These are phyloP conservation scores for Ophiocordyceps unilateralis DNA, from an alignment of 2,329 filamentous ascomycete genomes.

Conservation along the genomic window DNA sequence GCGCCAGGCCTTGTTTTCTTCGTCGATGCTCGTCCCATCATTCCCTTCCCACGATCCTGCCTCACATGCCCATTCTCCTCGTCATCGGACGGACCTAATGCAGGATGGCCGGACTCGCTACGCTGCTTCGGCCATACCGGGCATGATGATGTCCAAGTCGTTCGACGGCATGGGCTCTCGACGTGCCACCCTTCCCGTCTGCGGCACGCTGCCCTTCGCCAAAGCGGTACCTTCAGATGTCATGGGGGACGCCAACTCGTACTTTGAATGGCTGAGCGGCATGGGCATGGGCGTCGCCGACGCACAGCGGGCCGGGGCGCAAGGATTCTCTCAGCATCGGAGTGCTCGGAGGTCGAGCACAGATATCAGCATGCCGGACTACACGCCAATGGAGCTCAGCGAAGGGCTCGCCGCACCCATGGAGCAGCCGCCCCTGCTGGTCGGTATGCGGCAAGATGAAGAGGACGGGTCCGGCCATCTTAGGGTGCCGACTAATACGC, in stretches of 20 bases:
- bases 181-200: slow-evolving; percentile 4
- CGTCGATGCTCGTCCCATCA: slow-evolving; percentile 21
- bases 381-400: slow-evolving; percentile 7
- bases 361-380: slow-evolving; percentile 27
- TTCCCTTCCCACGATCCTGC: slow-evolving; percentile 29
- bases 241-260: slow-evolving; percentile 9
- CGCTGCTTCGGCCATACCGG: not conserved
- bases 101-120: not conserved
- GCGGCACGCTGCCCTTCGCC: not conserved
- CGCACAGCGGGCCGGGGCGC: slow-evolving; percentile 2
- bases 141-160: not conserved
- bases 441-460: slow-evolving; percentile 16
- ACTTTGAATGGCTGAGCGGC: slow-evolving; percentile 12
- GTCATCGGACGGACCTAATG: slow-evolving; percentile 12
- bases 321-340: slow-evolving; percentile 3
- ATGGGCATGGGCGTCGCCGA: slow-evolving; percentile 4
- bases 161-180: not conserved
- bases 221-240: slow-evolving; percentile 4
- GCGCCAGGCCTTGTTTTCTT: slow-evolving; percentile 28
- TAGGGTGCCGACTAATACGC: slow-evolving; percentile 26
- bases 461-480: slow-evolving; percentile 8
- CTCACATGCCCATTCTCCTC: slow-evolving; percentile 47
- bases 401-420: slow-evolving; percentile 1
- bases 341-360: slow-evolving; percentile 13
- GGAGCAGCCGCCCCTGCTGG: slow-evolving; percentile 3